phyloP scores from a whole-genome alignment of 108 stramenopile genomes.

The Pseudonitzschia delicatissima region DNA sequence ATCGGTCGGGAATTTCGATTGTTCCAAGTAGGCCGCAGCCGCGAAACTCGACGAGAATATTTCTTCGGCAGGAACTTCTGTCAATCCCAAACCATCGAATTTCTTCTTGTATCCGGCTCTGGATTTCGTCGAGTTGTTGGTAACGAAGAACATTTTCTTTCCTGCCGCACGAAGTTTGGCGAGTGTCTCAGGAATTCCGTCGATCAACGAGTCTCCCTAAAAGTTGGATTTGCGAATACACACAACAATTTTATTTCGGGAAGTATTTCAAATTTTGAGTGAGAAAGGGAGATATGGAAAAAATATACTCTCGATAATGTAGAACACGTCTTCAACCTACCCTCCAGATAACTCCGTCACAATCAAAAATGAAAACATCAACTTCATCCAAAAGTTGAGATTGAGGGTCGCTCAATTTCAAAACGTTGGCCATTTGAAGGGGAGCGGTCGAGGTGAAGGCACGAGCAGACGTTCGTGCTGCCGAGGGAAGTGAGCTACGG shows the following conservation, averaged over 20 bases:
- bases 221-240: neutral
- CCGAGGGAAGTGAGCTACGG: neutral
- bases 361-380: conserved; percentile 99
- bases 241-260: neutral
- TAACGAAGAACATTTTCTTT: conserved; percentile 97
- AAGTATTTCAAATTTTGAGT: neutral
- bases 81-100: conserved; percentile 88
- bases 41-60: conserved; percentile 95
- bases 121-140: conserved; percentile 97
- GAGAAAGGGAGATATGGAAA: neutral
- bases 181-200: conserved; percentile 90
- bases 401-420: conserved; percentile 67
- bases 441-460: conserved; percentile 6
- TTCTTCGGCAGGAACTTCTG: conserved; percentile 84
- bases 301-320: neutral
- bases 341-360: conserved; percentile 99
- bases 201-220: conserved; percentile 89
- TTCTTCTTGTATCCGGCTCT: conserved; percentile 92
- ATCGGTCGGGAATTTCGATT: conserved; percentile 87
- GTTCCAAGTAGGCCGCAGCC: conserved; percentile 96
- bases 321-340: conserved; percentile 11
- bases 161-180: conserved; percentile 79
- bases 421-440: conserved; percentile 51
- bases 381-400: conserved; percentile 67
- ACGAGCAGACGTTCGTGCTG: neutral